These are phyloP conservation scores for Nigrograna mackinnonii DNA, from an alignment of 2,329 filamentous ascomycete species.

Conservation along the genomic window DNA sequence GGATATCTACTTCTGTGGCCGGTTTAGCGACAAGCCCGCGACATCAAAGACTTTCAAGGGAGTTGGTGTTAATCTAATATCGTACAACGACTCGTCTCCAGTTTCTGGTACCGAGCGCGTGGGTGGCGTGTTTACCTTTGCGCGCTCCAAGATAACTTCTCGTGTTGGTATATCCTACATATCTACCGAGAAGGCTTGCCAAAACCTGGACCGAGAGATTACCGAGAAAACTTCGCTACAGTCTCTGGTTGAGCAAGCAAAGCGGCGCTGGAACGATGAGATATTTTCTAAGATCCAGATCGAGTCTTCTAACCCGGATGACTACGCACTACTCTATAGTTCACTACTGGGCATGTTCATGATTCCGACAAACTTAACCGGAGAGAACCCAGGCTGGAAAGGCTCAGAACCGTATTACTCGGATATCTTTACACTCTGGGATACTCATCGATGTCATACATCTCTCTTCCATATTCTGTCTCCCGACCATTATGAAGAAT, in stretches of 20 bases:
- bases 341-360: slow-evolving; percentile 72
- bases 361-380: slow-evolving; percentile 70
- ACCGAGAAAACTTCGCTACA: slow-evolving; percentile 48
- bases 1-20: slow-evolving; percentile 67
- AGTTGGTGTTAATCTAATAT: slow-evolving; percentile 13
- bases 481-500: slow-evolving; percentile 65
- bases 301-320: slow-evolving; percentile 58
- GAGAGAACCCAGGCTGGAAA: slow-evolving; percentile 70
- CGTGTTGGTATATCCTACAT: slow-evolving; percentile 71
- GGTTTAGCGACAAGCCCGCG: slow-evolving; percentile 52
- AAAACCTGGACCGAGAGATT: slow-evolving; percentile 62
- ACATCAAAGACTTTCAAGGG: slow-evolving; percentile 35
- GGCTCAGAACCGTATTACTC: slow-evolving; percentile 71
- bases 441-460: slow-evolving; percentile 66
- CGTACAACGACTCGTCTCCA: slow-evolving; percentile 23
- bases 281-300: slow-evolving; percentile 68
- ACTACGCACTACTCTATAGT: slow-evolving; percentile 66
- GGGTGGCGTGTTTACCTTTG: slow-evolving; percentile 59
- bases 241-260: slow-evolving; percentile 52
- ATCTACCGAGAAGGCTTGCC: slow-evolving; percentile 63
- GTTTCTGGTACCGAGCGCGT: slow-evolving; percentile 33
- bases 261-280: slow-evolving; percentile 62
- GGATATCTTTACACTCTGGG: slow-evolving; percentile 73
- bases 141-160: slow-evolving; percentile 52
- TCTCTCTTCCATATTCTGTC: slow-evolving; percentile 68